Percentiles rank a stretch among this genome's conserved stretches.
Evolutionary conservation across 228 moss, liverwort and hornwort species (phyloP).

Genomic region (Sphagnum magellanicum): DNA sequence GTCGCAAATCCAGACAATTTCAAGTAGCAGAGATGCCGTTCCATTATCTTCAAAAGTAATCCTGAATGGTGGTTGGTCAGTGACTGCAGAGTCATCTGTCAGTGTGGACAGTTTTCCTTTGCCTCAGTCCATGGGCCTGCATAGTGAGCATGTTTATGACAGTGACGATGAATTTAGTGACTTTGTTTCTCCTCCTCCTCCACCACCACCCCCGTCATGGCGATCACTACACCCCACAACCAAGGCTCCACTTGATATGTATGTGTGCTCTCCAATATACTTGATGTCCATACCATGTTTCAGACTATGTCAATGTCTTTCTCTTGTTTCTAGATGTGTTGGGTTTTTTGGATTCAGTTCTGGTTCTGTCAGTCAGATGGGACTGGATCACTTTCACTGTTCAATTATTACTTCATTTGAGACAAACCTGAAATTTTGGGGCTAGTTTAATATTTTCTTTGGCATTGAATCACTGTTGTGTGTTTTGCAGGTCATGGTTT

Average conservation of each 20-base stretch:
- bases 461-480: slow-evolving; percentile 7
- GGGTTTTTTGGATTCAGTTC: neutral
- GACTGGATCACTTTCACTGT: no score
- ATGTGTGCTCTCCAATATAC: slow-evolving; percentile 2
- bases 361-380: neutral
- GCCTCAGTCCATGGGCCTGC: slow-evolving; percentile 11
- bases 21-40: no score
- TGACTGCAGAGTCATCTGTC: neutral
- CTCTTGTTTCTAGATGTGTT: no score
- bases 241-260: slow-evolving; percentile 44
- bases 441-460: neutral
- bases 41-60: no score
- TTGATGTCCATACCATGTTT: neutral
- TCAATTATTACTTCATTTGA: slow-evolving; percentile 1
- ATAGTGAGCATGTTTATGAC: slow-evolving; percentile 25
- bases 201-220: slow-evolving; percentile 9
- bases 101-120: slow-evolving; percentile 3
- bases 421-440: neutral
- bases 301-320: neutral
- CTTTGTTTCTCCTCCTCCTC: slow-evolving; percentile 35
- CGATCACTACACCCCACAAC: slow-evolving; percentile 7
- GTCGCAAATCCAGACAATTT: no score
- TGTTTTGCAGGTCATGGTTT: slow-evolving; percentile 34
- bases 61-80: no score
- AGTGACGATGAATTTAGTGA: slow-evolving; percentile 52